Evolutionary conservation across 1,139 yeast genomes (phyloP), one percentile per base, ranked within the genome.

Genomic region (Diutina mesorugosa): DNA sequence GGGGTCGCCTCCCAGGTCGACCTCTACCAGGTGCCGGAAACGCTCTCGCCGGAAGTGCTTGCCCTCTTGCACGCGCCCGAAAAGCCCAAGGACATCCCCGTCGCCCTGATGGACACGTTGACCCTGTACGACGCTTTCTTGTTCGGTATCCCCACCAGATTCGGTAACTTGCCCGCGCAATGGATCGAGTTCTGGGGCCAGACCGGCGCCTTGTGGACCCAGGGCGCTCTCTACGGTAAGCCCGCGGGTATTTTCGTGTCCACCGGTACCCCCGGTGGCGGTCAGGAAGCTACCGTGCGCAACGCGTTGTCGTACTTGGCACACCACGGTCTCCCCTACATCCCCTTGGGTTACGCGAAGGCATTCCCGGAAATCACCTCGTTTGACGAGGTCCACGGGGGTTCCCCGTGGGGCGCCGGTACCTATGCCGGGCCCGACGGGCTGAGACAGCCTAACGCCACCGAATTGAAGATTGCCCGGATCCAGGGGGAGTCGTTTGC

Each of bases 11-110:
- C 90, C 58, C 83, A 80, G 62, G 61, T 57, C 18, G 57, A 57
- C 47, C 78, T 87, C 63, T 87, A 70, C 77, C 95, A 87, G 74
- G 83, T 89, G 60, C 83, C 90, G 59, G 96, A 89, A 74, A 88
- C 96, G 56, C 75, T 89, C 60, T 68, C 84, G 45, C 77, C 77
- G 45, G 89, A 84, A n/a, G 77, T 86, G 18, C 76, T 89, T 63
- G 67, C 67, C 46, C 65, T 70, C 64, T 68, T 89, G 77, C 81
- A 82, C 64, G 91, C 67, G 59, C 61, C 61, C 21, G 46, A 57
- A 35, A 62, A 59, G 30, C 57, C 62, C 18, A 35, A 28, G 48
- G 61, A 58, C 35, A 58, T 50, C 59, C 61, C 61, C 30, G 46
- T 58, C 41, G 63, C 60, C 30, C 55, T 61, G 16, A 35, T 32